Evolutionary conservation across 176 grass and related monocot genomes (phyloP).

Genomic region (Aegilops sharonensis): DNA sequence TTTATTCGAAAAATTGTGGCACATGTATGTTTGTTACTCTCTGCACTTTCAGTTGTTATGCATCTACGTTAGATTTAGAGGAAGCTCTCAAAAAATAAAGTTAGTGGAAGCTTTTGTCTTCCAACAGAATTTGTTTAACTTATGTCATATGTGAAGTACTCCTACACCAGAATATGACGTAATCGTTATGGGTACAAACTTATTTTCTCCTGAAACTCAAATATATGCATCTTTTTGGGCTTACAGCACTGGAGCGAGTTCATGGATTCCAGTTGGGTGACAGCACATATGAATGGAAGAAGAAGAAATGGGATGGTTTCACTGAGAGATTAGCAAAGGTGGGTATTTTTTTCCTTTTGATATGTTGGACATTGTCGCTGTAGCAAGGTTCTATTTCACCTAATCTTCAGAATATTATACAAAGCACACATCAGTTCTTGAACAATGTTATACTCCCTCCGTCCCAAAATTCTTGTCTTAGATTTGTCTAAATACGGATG

Average conservation of each 20-base stretch:
- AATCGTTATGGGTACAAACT: not conserved
- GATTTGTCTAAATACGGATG: no score
- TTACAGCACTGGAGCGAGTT: conserved; percentile 77
- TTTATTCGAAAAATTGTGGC: not conserved
- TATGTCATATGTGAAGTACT: not conserved
- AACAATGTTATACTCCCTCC: no score
- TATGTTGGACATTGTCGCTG: not conserved
- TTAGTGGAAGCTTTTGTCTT: not conserved
- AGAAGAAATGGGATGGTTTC: conserved; percentile 90
- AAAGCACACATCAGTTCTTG: not conserved
- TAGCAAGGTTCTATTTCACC: not conserved
- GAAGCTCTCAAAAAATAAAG: not conserved
- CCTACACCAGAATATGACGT: not conserved
- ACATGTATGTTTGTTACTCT: not conserved
- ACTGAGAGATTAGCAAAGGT: conserved; percentile 68
- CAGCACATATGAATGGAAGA: conserved; percentile 81
- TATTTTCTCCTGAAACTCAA: conserved; percentile 14
- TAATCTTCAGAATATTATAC: not conserved
- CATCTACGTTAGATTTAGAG: not conserved
- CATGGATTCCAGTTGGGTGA: conserved; percentile 92
- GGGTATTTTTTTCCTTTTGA: not conserved
- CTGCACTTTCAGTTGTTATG: not conserved
- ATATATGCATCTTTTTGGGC: conserved; percentile 9
- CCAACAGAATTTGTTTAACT: not conserved
- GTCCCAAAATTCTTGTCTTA: no score